These are phyloP conservation scores for Cubamyces lactineus DNA, from an alignment of 768 basidiomycete species.

Conservation along the genomic window DNA sequence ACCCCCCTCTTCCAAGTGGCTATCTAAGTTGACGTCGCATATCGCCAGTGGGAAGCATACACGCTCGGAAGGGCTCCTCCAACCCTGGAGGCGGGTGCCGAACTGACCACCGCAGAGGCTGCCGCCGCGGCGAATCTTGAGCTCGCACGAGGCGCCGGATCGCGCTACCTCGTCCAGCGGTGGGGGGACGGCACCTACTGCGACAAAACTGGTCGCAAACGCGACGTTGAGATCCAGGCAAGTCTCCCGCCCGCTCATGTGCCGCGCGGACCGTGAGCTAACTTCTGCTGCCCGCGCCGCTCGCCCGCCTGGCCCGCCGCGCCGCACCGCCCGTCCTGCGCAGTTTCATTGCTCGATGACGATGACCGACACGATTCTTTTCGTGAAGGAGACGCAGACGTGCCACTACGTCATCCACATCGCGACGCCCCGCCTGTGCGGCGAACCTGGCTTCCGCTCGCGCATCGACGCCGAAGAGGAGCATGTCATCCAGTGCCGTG, in stretches of 20 bases:
- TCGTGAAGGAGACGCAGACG: constrained; percentile 91
- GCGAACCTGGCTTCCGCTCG: constrained; percentile 90
- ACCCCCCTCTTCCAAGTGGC: constrained; percentile 12
- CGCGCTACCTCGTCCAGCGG: constrained; percentile 89
- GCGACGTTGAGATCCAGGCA: constrained; percentile 96
- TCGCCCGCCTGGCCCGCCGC: background rate
- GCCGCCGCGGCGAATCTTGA: constrained; percentile 73
- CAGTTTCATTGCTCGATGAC: constrained; percentile 97
- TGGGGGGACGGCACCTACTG: constrained; percentile 92
- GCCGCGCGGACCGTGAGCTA: constrained; percentile 3
- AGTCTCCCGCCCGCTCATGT: constrained; percentile 32
- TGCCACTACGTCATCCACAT: constrained; percentile 95
- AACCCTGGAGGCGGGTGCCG: constrained; percentile 59
- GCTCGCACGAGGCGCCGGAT: constrained; percentile 77
- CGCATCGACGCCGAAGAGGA: constrained; percentile 67
- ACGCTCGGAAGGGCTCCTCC: constrained; percentile 73
- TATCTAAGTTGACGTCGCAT: constrained; percentile 26
- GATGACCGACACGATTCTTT: constrained; percentile 85
- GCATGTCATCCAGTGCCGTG: constrained; percentile 75
- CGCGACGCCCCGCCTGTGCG: constrained; percentile 92
- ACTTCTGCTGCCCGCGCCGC: constrained; percentile 1
- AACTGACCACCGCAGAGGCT: constrained; percentile 66
- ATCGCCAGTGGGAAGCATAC: constrained; percentile 70
- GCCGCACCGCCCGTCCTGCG: background rate
- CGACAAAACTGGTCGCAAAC: constrained; percentile 85